phyloP scores from a whole-genome alignment of 192 early-diverging fungal species.

The Lobosporangium transversale region DNA sequence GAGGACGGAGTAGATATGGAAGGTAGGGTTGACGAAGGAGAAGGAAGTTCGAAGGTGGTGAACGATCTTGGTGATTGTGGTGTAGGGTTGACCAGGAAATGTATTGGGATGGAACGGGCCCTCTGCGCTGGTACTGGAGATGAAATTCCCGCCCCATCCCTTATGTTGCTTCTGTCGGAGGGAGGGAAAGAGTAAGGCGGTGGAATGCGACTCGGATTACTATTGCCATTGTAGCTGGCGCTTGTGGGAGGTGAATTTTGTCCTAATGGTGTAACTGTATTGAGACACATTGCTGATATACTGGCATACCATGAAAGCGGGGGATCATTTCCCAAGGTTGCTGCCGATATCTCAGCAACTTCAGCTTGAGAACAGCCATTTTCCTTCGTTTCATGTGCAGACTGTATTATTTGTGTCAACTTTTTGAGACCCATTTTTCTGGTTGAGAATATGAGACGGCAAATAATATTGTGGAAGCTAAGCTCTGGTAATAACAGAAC shows the following conservation, averaged over 20 bases:
- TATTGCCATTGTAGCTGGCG: neutral
- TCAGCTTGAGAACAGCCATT: too few species aligned
- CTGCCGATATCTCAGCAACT: too few species aligned
- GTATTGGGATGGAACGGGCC: constrained; percentile 22
- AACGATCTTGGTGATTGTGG: constrained; percentile 24
- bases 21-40: too few species aligned
- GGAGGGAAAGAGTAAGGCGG: neutral
- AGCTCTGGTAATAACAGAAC: too few species aligned
- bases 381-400: too few species aligned
- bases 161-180: neutral
- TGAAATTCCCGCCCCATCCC: neutral
- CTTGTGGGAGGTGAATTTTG: neutral
- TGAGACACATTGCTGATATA: constrained; percentile 1
- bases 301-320: neutral
- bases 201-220: neutral
- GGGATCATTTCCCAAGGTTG: neutral
- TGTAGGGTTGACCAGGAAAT: constrained; percentile 19
- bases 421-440: too few species aligned
- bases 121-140: neutral
- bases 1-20: neutral
- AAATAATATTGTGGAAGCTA: too few species aligned
- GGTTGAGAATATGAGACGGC: too few species aligned
- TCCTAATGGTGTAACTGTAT: too few species aligned
- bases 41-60: neutral
- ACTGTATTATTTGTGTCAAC: too few species aligned